A percentile compares a stretch with the other conserved stretches of the same genome.
phyloP scores from a whole-genome alignment of 2,329 filamentous ascomycete species.

The Pseudopithomyces maydicus region DNA sequence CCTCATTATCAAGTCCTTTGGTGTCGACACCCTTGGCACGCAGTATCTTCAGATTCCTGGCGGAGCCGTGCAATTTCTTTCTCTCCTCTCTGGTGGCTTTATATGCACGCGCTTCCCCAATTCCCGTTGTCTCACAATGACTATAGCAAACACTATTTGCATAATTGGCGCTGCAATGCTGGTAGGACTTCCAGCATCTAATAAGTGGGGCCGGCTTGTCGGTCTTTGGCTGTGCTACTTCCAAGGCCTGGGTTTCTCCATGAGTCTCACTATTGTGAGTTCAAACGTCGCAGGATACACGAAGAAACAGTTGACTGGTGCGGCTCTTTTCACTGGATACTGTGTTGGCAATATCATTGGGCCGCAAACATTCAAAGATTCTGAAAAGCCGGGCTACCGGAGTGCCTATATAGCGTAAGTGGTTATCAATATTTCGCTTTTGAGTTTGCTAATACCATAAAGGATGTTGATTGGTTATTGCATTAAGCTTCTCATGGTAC shows the following conservation, averaged over 20 bases:
- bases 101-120: conserved; percentile 60
- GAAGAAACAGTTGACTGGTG: conserved; percentile 60
- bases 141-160: conserved; percentile 60
- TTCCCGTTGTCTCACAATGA: conserved; percentile 61
- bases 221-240: conserved; percentile 63
- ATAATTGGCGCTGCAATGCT: conserved; percentile 59
- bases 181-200: conserved; percentile 55
- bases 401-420: conserved; percentile 54
- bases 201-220: conserved; percentile 63
- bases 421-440: neutral
- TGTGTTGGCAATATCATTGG: conserved; percentile 62
- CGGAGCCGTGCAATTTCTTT: conserved; percentile 61
- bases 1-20: conserved; percentile 65
- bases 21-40: conserved; percentile 90
- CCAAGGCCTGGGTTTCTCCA: conserved; percentile 59
- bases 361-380: conserved; percentile 58
- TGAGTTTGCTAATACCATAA: conserved; percentile 2
- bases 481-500: conserved; percentile 57
- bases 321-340: conserved; percentile 59
- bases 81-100: conserved; percentile 49
- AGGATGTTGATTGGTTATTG: conserved; percentile 63
- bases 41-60: conserved; percentile 66
- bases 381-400: conserved; percentile 56
- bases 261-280: conserved; percentile 59
- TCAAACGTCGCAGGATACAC: conserved; percentile 61